phyloP scores from a whole-genome alignment of 305 asterid species.

The Fraxinus sp. region DNA sequence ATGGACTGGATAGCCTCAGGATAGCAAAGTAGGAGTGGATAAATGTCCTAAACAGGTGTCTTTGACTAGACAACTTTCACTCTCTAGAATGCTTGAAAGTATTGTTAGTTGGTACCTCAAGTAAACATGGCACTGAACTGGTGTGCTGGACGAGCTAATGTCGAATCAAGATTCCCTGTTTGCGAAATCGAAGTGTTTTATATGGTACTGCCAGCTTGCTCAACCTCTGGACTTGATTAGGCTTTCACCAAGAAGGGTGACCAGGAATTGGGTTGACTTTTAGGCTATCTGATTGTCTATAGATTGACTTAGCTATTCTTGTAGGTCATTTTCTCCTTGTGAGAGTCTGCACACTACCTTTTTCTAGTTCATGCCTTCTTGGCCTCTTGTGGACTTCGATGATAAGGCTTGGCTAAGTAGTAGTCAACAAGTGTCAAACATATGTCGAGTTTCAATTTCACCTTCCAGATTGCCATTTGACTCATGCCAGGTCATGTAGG shows the following conservation, averaged over 20 bases:
- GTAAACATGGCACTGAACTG: not conserved
- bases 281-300: not conserved
- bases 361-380: not conserved
- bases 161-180: not conserved
- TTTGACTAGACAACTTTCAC: not conserved
- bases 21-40: not conserved
- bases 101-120: not conserved
- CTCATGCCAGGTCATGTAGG: not conserved
- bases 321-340: not conserved
- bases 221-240: not conserved
- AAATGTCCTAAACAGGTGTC: not conserved
- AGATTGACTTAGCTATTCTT: not conserved
- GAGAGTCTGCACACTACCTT: not conserved
- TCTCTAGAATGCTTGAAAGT: not conserved
- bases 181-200: not conserved
- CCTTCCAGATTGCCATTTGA: not conserved
- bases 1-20: not conserved
- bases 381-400: not conserved
- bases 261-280: not conserved
- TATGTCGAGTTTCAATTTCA: not conserved
- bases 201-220: not conserved
- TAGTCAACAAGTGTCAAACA: not conserved
- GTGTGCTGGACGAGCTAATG: not conserved
- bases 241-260: not conserved
- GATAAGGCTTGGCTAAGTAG: not conserved